phyloP scores from a whole-genome alignment of 176 grass and related monocot species.

The Carex myosuroides region DNA sequence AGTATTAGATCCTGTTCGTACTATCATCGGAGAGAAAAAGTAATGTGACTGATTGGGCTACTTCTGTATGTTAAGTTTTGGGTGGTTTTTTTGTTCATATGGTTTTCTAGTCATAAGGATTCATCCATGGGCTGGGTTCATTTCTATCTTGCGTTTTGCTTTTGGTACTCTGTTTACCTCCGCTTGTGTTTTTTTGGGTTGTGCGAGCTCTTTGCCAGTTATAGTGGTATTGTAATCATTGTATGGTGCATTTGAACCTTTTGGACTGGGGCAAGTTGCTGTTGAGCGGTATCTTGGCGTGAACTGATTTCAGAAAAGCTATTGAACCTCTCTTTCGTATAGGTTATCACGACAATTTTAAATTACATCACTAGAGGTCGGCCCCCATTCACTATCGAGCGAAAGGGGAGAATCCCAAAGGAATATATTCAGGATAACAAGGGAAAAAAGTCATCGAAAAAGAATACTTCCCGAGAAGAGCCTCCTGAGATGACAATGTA shows the following conservation, averaged over 20 bases:
- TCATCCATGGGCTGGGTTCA: neutral
- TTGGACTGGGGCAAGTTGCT: neutral
- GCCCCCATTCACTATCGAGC: slow-evolving; percentile 63
- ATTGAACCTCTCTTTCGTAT: slow-evolving; percentile 6
- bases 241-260: neutral
- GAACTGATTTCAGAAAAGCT: neutral
- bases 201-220: neutral
- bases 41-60: neutral
- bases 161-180: neutral
- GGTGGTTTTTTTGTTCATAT: neutral
- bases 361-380: slow-evolving; percentile 76
- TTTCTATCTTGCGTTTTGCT: neutral
- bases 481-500: slow-evolving; percentile 30
- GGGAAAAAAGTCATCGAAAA: slow-evolving; percentile 1
- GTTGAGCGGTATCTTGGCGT: neutral
- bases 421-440: slow-evolving; percentile 41
- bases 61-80: neutral
- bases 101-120: neutral
- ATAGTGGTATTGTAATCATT: neutral
- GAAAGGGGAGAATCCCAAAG: slow-evolving; percentile 52
- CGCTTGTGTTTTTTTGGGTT: neutral
- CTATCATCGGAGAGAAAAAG: neutral
- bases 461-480: neutral
- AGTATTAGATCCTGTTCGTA: neutral
- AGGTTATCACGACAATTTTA: slow-evolving; percentile 93